Evolutionary conservation across 1,139 yeast species (phyloP), one percentile per base, ranked within the genome.

Genomic region (Yamadazyma pseudoaaseri): DNA sequence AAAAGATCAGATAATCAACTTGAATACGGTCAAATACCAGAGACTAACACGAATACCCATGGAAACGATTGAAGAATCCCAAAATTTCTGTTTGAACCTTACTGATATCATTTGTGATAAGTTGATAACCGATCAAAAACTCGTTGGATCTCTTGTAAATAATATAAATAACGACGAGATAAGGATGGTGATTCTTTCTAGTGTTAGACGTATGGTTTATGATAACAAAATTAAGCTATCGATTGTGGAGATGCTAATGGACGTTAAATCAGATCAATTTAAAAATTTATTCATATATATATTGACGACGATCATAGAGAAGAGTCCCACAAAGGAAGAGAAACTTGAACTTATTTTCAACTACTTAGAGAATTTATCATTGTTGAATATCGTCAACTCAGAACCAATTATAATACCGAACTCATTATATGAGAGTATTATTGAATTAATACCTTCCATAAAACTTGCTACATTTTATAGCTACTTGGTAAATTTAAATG

Each of bases 401-500:
- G 36, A 33, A 1, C 57, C 66, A 6, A 44, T 67, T 1, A 27
- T 53, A 4, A 38, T 65, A 16, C 43, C 45, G 4, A 34, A 41
- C 2, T 22, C 38, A 1, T 30, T 45, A 10, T 65, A 53, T 42
- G 40, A 48, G 4, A 38, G 41, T 5, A 38, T 68, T 8, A 37
- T 58, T n/a, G 31, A 37, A 3, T 23, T 49, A 9, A 41, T 59
- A 1, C 56, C 64, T 0, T 34, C 49, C 1, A 18, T 47, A 2
- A 43, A 53, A 21, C 46, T 54, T 30, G 44, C 48, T 5, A 57
- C 54, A 14, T 45, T 69, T 12, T 69, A 55, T 43, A 54, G 60
- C 41, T 65, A 52, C 29, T 42, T 67, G 31, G 52, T 70, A 10
- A 56, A 59, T 22, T 37, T 67, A 12, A 68, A 69, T 41, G 48